phyloP scores from a whole-genome alignment of 2,329 filamentous ascomycete species.

The Aspergillus hiratsukae region DNA sequence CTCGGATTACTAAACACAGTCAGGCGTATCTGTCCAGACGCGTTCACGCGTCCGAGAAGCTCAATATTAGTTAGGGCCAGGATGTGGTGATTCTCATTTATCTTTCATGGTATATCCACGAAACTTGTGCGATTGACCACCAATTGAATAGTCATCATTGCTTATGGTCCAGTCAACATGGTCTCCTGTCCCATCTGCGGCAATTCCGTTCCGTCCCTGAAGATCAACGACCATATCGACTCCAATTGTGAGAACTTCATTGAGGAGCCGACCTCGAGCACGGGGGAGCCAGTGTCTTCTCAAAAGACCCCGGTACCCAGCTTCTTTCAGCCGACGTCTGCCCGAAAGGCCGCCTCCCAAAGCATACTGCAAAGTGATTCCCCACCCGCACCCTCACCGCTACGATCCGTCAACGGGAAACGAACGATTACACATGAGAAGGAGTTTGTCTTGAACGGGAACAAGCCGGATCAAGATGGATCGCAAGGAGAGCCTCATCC shows the following conservation, averaged over 20 bases:
- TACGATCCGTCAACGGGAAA: conserved; percentile 27
- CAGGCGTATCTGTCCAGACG: not conserved
- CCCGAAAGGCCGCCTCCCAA: conserved; percentile 36
- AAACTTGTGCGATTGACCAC: not conserved
- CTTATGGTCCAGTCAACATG: conserved; percentile 26
- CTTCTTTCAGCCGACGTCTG: conserved; percentile 54
- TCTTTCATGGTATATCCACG: not conserved
- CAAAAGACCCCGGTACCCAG: conserved; percentile 43
- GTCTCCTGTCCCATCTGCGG: conserved; percentile 81
- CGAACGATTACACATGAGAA: conserved; percentile 26
- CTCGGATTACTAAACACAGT: not conserved
- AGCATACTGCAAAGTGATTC: conserved; percentile 20
- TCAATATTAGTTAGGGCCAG: not conserved
- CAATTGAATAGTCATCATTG: not conserved
- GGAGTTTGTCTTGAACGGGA: conserved; percentile 20
- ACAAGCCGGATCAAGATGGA: conserved; percentile 12
- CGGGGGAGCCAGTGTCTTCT: conserved; percentile 37
- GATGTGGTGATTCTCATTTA: not conserved
- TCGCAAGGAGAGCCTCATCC: conserved; percentile 39
- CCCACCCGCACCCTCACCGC: conserved; percentile 19
- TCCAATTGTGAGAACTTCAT: conserved; percentile 69
- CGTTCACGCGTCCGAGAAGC: not conserved
- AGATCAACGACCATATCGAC: conserved; percentile 90
- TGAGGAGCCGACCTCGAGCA: conserved; percentile 44
- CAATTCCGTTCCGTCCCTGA: conserved; percentile 47